Evolutionary conservation across 805 yeast species (phyloP).

Genomic region (Kockiozyma suomiensis): DNA sequence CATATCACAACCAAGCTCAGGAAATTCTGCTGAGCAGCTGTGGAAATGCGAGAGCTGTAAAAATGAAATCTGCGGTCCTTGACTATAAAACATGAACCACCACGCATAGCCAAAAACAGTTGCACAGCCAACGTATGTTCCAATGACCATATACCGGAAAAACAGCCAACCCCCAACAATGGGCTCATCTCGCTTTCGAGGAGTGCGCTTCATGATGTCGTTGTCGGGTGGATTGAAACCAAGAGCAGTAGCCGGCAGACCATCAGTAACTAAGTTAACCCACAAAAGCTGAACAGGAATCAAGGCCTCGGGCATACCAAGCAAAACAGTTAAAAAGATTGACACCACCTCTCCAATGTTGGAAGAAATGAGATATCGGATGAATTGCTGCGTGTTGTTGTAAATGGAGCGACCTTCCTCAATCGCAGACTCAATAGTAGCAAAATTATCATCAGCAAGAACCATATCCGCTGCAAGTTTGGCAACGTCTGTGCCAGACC

Average conservation of each 20-base stretch:
- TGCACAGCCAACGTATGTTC: conserved; percentile 47
- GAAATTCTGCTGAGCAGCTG: conserved; percentile 37
- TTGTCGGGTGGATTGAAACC: conserved; percentile 52
- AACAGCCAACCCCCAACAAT: conserved; percentile 46
- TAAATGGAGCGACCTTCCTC: conserved; percentile 58
- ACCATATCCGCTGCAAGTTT: conserved; percentile 62
- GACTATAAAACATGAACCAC: conserved; percentile 44
- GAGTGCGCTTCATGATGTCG: conserved; percentile 46
- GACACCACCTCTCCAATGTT: conserved; percentile 60
- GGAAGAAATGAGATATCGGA: conserved; percentile 52
- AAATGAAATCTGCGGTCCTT: conserved; percentile 46
- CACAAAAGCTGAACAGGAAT: conserved; percentile 61
- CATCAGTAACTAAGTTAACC: conserved; percentile 61
- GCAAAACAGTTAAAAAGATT: conserved; percentile 56
- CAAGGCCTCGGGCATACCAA: conserved; percentile 56
- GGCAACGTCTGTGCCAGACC: conserved; percentile 64
- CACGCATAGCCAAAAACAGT: conserved; percentile 50
- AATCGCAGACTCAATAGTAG: conserved; percentile 59
- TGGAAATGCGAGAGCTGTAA: conserved; percentile 45
- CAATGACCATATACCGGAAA: conserved; percentile 47
- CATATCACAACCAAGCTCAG: conserved; percentile 43
- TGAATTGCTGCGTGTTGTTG: conserved; percentile 49
- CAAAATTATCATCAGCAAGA: conserved; percentile 56
- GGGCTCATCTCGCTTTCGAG: conserved; percentile 44
- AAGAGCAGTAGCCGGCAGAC: conserved; percentile 62